A percentile compares a stretch with the other conserved stretches of the same genome.
These are phyloP conservation scores for Corymbia calophylla DNA, from an alignment of 441 rosid genomes.

Conservation along the genomic window DNA sequence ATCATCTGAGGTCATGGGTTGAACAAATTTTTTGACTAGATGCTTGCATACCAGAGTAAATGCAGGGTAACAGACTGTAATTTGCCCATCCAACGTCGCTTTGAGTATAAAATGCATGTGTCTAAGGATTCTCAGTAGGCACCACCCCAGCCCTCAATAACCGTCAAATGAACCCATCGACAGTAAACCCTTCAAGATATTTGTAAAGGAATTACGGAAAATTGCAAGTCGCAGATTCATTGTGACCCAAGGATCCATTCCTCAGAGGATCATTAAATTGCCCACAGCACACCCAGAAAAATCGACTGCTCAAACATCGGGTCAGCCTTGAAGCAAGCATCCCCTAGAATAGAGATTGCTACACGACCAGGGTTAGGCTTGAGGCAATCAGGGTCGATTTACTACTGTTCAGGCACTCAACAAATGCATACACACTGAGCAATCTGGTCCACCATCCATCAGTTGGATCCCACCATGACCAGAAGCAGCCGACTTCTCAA, in stretches of 20 bases:
- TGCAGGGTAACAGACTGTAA: background rate
- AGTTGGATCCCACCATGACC: background rate
- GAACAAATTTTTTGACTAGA: background rate
- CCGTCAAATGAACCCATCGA: background rate
- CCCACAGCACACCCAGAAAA: background rate
- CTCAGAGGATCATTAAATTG: background rate
- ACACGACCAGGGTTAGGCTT: background rate
- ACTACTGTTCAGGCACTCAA: background rate
- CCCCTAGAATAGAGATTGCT: background rate
- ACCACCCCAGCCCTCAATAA: background rate
- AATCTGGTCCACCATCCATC: background rate
- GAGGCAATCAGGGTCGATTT: background rate
- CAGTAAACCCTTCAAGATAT: background rate
- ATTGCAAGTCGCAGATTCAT: background rate
- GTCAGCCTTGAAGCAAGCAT: background rate
- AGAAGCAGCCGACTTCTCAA: background rate
- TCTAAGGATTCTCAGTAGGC: background rate
- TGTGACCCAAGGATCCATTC: background rate
- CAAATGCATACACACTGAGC: background rate
- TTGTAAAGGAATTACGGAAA: background rate
- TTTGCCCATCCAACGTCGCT: background rate
- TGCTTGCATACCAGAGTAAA: background rate
- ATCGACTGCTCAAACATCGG: background rate
- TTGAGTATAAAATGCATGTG: background rate
- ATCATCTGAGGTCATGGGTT: background rate